Base-by-base conservation (phyloP, 495 filamentous ascomycete genomes). In the Xylaria castorea region DNA sequence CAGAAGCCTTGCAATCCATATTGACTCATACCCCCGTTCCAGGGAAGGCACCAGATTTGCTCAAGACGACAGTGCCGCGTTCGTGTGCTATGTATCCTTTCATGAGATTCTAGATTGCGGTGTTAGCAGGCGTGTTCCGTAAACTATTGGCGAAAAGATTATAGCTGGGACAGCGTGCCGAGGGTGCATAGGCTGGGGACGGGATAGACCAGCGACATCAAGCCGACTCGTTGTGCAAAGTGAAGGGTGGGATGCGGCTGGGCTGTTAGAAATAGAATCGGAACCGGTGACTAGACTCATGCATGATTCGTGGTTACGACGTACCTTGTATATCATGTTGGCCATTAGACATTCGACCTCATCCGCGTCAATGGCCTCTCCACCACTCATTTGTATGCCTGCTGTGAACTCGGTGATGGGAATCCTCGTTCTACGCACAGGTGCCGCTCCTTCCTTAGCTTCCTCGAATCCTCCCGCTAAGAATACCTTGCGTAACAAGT, bases 31-130 rank as follows among this genome's bases (percentile, higher is more conserved):
- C 91, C 16, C 92, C 92, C 7, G 96, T 99, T n/a, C 95, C 96
- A 1, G 96, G 96, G 79, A 99, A 99, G 5, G 95, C 95, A 55
- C 93, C 93, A 30, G 84, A 89, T 80, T 97, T 97, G 81, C 93
- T 97, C 70, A 99, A 83, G 40, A 99, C 96, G 25, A 98, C 91
- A 65, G 92, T 93, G 68, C 92, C 92, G 60, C 91, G 90, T 66
- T 97, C 95, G 70, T 94, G 93, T 38, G 94, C 89, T 73, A 99
- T 98, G 83, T 99, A 99, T 66, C 96, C 96, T 83, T 98, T 99
- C 91, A 98, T 97, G 18, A 96, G 86, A 68, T 92, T 92, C 94
- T 99, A 73, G 27, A 55, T 71, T 68, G 62, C 40, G 68, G 57
- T 36, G 46, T 75, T 73, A 80, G 71, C 76, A 63, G 3, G 1